Evolutionary conservation across 306 rosid species (phyloP), one percentile per base, ranked within the genome.

Genomic region (Sphenostylis stenocarpa): DNA sequence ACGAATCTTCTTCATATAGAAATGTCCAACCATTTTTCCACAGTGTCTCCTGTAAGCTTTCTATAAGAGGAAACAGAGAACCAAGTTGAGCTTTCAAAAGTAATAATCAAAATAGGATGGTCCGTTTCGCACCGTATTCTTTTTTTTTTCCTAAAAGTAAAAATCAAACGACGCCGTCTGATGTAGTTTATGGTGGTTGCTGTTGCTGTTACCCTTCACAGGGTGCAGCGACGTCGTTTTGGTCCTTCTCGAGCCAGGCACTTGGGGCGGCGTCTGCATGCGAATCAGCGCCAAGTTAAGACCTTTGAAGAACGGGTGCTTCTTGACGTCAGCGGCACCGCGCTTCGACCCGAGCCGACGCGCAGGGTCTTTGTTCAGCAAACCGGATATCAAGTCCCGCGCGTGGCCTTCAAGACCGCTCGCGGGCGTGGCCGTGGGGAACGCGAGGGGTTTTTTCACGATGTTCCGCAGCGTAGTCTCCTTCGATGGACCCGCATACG

Each of bases 281-380:
- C 98, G 88, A 21, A 95, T 82, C 82, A 95, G 75, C 3, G 97
- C 97, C 68, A 92, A 31, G 80, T 90, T 95, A 4, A 95, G 83
- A 15, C 86, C 87, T 64, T 82, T 86, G 71, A 95, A 95, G 82
- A 92, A 92, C 0, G 97, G 86, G 11, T 92, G 98, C 53, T 88
- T 87, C 83, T 90, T 95, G 29, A 95, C 89, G 72, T 95, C 98
- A 17, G 97, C 97, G 1, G 98, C 91, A 8, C 98, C 98, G 8
- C 97, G 91, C 84, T 90, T 90, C 41, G 98, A 92, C 45, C 98
- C 98, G 24, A 95, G 92, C 7, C 98, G 75, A 1, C 67, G 73
- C 13, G 55, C 76, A 63, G 98, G 97, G 13, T 95, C 97, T 57
- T 95, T 95, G 80, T 84, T 70, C 0, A 95, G 80, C 76, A 92